These are phyloP conservation scores for Babesia bigemina DNA, from an alignment of 169 alveolate genomes.

Conservation along the genomic window DNA sequence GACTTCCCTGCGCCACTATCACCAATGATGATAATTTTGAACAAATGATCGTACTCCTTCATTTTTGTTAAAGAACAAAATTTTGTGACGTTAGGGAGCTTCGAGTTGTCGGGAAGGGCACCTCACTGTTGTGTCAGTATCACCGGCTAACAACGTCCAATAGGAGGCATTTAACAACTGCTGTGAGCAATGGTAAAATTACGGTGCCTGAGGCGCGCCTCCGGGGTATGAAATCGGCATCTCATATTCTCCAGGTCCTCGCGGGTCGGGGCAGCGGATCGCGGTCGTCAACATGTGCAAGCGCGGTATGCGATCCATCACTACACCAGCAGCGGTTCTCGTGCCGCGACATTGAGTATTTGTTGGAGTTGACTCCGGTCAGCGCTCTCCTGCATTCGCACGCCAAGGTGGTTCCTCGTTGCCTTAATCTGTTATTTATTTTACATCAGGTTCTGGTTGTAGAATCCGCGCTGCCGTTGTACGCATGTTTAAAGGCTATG, in stretches of 20 bases:
- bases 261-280: constrained; percentile 20
- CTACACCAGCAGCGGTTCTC: constrained; percentile 2
- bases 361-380: constrained; percentile 36
- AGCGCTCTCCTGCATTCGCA: constrained; percentile 51
- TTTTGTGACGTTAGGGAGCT: constrained; percentile 6
- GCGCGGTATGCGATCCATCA: not conserved
- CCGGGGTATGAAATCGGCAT: constrained; percentile 24
- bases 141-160: not conserved
- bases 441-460: constrained; percentile 30
- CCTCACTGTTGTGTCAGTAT: constrained; percentile 11
- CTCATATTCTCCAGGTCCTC: constrained; percentile 13
- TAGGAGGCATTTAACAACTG: not conserved
- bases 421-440: not conserved
- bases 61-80: constrained; percentile 18
- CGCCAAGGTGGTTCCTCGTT: constrained; percentile 30
- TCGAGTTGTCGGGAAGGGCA: constrained; percentile 12
- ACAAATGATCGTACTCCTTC: constrained; percentile 87
- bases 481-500: constrained; percentile 38
- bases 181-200: constrained; percentile 3
- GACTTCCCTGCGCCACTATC: constrained; percentile 98
- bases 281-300: constrained; percentile 6
- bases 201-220: not conserved
- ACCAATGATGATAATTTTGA: constrained; percentile 96
- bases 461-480: constrained; percentile 43
- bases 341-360: constrained; percentile 9